phyloP scores from a whole-genome alignment of 208 protist genomes.

The Endotrypanum monterogeii region DNA sequence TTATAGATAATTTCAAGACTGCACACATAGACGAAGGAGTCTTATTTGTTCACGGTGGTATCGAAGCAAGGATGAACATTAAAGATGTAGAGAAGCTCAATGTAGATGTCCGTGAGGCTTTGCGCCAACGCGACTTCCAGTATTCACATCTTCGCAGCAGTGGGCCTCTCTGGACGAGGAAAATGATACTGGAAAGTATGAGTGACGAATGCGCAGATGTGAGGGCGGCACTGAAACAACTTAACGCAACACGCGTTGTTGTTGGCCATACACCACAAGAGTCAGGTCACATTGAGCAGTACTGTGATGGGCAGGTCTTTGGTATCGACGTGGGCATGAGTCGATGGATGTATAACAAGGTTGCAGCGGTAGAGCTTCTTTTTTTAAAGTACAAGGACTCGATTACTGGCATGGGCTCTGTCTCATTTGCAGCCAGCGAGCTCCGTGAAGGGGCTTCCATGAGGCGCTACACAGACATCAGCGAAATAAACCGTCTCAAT shows the following conservation, averaged over 20 bases:
- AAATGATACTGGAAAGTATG: conserved; percentile 66
- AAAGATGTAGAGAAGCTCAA: conserved; percentile 43
- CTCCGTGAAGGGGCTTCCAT: conserved; percentile 19
- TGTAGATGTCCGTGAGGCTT: conserved; percentile 35
- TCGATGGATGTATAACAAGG: conserved; percentile 71
- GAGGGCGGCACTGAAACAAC: conserved; percentile 27
- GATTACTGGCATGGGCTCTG: conserved; percentile 8
- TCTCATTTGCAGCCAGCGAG: conserved; percentile 33
- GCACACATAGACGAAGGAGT: conserved; percentile 48
- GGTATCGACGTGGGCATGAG: conserved; percentile 78
- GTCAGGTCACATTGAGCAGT: conserved; percentile 55
- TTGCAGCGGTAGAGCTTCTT: conserved; percentile 62
- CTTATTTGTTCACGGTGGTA: conserved; percentile 77
- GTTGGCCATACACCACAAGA: conserved; percentile 78
- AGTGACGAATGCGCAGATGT: conserved; percentile 49
- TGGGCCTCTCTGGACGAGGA: conserved; percentile 74
- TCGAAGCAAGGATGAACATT: conserved; percentile 39
- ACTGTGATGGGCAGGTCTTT: conserved; percentile 62
- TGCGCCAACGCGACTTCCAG: conserved; percentile 35
- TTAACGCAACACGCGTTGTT: conserved; percentile 57
- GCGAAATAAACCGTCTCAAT: background rate
- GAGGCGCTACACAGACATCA: background rate
- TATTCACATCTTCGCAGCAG: conserved; percentile 42
- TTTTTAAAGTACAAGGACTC: conserved; percentile 32
- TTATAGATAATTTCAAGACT: conserved; percentile 63